Evolutionary conservation across 164 flowering plant species (phyloP).

Genomic region (Brasenia schreberi): DNA sequence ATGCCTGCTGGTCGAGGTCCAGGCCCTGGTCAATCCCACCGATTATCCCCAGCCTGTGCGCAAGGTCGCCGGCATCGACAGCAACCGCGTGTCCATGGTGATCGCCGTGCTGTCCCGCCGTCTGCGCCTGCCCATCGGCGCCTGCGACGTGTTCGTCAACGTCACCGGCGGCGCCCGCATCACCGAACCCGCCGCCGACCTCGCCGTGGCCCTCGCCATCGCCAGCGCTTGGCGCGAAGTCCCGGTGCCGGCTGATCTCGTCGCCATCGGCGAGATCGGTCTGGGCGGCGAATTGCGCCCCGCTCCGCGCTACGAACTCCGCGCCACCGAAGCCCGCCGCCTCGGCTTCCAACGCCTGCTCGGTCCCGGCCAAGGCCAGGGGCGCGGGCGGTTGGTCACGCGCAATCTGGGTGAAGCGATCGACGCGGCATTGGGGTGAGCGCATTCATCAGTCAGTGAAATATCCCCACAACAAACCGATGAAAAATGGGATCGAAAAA

Average conservation of each 20-base stretch:
- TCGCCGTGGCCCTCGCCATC: not conserved
- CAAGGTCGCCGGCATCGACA: not conserved
- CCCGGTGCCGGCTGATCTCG: not conserved
- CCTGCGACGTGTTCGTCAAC: not conserved
- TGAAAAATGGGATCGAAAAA: too few species aligned
- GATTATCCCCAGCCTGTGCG: not conserved
- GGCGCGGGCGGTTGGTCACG: too few species aligned
- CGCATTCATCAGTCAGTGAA: too few species aligned
- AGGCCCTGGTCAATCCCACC: not conserved
- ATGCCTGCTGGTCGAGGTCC: not conserved
- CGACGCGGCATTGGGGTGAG: too few species aligned
- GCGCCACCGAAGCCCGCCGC: not conserved
- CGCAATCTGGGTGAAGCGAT: too few species aligned
- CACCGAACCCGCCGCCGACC: conserved; percentile 1
- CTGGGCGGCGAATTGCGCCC: not conserved
- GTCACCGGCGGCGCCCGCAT: not conserved
- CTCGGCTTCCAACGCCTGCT: not conserved
- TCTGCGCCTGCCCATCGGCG: not conserved
- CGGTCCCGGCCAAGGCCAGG: too few species aligned
- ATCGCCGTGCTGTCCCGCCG: not conserved
- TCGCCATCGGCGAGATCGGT: not conserved
- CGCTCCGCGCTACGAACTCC: not conserved
- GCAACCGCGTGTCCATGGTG: not conserved
- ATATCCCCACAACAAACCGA: too few species aligned
- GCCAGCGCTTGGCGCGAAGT: not conserved